Evolutionary conservation across 2,329 filamentous ascomycete species (phyloP), one percentile per base, ranked within the genome.

Genomic region (Botrytis aclada): DNA sequence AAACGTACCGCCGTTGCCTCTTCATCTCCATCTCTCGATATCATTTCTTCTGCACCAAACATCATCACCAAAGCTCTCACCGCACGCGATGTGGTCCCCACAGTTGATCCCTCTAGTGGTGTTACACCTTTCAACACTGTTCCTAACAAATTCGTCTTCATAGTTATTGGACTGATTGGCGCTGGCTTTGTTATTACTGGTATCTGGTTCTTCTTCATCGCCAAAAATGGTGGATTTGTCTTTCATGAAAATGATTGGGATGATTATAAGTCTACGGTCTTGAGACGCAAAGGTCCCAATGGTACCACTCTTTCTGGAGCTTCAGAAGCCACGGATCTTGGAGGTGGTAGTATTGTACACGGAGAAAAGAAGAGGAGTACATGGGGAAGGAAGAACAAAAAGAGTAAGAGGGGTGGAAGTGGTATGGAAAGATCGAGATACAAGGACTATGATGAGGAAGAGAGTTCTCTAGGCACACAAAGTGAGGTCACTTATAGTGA

Each of bases 161-260:
- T 92, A 0, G 85, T 98, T 1, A 97, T 98, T 81, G 95, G 93
- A 18, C 82, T 98, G 29, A 89, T 98, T 70, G 94, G 93, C 47
- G 90, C 90, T 0, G 89, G 84, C 45, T 92, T 98, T 80, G 92
- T 96, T 37, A 74, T 93, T 5, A 88, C 86, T 0, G 88, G 87
- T 37, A 94, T 98, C 80, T 99, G 96, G 95, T 98, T 99, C 87
- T 98, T 99, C 88, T 97, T 97, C 87, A 97, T 93, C 92, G 95
- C 95, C 73, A 95, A 93, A 84, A 97, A 98, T 78, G 96, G 96
- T 75, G 96, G 96, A 22, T 98, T 98, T 84, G 85, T 92, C 76
- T 98, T 94, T 86, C 88, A 88, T 64, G 85, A 97, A 75, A 86
- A 89, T 51, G 96, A 99, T 83, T 99, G 96, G 95, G 95, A 98